Base-by-base conservation (phyloP, 2,329 filamentous ascomycete species). In the Colletotrichum sp. region DNA sequence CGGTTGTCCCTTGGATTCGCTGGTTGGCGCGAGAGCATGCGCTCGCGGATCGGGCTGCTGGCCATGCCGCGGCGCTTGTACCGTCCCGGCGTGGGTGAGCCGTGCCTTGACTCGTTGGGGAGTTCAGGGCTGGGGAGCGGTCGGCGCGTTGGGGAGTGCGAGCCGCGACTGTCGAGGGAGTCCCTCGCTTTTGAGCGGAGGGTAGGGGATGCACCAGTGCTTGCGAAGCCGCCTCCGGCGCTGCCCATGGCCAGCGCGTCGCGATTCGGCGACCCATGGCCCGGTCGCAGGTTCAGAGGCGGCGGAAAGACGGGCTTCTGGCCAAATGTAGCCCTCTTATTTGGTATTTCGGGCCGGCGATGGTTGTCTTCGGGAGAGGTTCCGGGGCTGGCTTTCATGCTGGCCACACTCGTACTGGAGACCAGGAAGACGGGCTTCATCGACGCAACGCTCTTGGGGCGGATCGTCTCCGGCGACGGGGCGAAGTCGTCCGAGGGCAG, bases 381-480 rank as follows among this genome's bases (percentile, higher is more conserved):
- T 1, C 70, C 74, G 1, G 75, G 73, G 36, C 66, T 73, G 47
- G 73, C 75, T 12, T 66, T 54, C 73, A 76, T 76, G 47, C 75
- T 75, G 24, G 33, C 47, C 13, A 69, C 67, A 38, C 70, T 75
- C 33, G 43, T 71, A 68, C 73, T 76, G 5, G 69, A 66, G 27
- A 70, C 70, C 11, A 74, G 54, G 27, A 76, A 71, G 9, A 55
- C 67, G 55, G 73, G 75, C 66, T 76, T 76, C 73, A 75, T 73
- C n/a, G 74, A 66, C 18, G 47, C 47, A n/a, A 76, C 75, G 65
- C 68, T 76, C 64, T 66, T 68, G 7, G 75, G 71, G 3, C 71
- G 73, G n/a, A 72, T 64, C n/a, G 61, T 34, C 12, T 73, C 64
- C 18, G 63, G 66, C 4, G 61, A 61, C 21, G 47, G 16, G 15